phyloP scores from a whole-genome alignment of 805 yeast genomes.

The Candida hungchunana region DNA sequence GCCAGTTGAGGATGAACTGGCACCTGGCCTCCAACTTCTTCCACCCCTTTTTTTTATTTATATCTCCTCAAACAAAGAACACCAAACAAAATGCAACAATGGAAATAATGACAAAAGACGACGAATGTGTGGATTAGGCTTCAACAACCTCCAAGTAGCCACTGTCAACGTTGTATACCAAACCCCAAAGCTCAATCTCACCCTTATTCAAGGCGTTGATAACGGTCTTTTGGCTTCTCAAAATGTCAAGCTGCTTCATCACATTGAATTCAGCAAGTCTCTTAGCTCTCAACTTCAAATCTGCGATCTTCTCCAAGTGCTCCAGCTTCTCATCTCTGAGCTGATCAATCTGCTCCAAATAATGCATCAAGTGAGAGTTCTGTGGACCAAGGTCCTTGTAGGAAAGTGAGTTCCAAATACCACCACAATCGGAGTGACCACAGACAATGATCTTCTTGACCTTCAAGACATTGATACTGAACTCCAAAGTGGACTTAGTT shows the following conservation, averaged over 20 bases:
- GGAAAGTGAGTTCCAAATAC: constrained; percentile 75
- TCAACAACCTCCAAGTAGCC: constrained; percentile 54
- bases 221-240: constrained; percentile 54
- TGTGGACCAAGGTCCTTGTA: constrained; percentile 61
- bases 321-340: constrained; percentile 57
- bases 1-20: too few relatives aligned
- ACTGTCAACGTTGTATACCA: constrained; percentile 77
- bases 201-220: constrained; percentile 57
- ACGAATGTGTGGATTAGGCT: constrained; percentile 12
- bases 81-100: not conserved
- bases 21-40: too few relatives aligned
- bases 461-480: constrained; percentile 79
- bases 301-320: constrained; percentile 44
- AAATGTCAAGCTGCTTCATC: constrained; percentile 61
- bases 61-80: too few relatives aligned
- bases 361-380: constrained; percentile 29
- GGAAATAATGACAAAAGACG: not conserved
- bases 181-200: constrained; percentile 73
- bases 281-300: constrained; percentile 51
- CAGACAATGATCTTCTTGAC: constrained; percentile 80
- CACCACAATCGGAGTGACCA: constrained; percentile 96
- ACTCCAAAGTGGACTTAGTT: constrained; percentile 75
- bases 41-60: too few relatives aligned
- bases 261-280: constrained; percentile 75
- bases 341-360: constrained; percentile 63